phyloP scores from a whole-genome alignment of 345 rosid species.

The Geranium rotundifolium region DNA sequence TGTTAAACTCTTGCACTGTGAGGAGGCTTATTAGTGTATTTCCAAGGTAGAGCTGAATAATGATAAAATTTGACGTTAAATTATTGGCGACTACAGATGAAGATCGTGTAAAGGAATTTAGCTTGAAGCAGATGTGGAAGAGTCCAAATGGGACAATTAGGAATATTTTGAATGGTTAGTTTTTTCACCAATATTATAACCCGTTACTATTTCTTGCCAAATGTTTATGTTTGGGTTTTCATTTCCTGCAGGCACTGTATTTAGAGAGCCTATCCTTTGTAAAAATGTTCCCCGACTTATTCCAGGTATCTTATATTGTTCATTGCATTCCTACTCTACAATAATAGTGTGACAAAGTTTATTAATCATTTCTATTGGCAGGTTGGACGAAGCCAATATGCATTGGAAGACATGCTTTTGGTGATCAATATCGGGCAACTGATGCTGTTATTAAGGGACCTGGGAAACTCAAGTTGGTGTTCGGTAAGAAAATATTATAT shows the following conservation, averaged over 20 bases:
- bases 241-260: slow-evolving; percentile 70
- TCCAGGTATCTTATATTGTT: slow-evolving; percentile 38
- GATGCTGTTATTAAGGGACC: slow-evolving; percentile 85
- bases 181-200: neutral
- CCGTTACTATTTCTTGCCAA: slow-evolving; percentile 2
- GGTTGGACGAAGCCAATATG: slow-evolving; percentile 99
- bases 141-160: slow-evolving; percentile 97
- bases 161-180: slow-evolving; percentile 84
- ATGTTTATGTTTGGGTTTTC: slow-evolving; percentile 1
- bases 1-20: no score
- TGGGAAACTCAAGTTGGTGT: slow-evolving; percentile 82
- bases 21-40: neutral
- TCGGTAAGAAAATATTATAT: slow-evolving; percentile 32
- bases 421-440: slow-evolving; percentile 95
- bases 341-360: neutral
- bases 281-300: slow-evolving; percentile 80
- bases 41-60: neutral
- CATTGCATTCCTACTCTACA: neutral
- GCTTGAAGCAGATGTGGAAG: slow-evolving; percentile 91
- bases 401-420: slow-evolving; percentile 98
- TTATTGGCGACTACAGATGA: slow-evolving; percentile 49
- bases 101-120: slow-evolving; percentile 78
- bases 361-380: slow-evolving; percentile 7
- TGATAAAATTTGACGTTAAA: slow-evolving; percentile 1
- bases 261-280: slow-evolving; percentile 95